phyloP scores from a whole-genome alignment of 257 asterid genomes.

The Nyctanthes arbortristis region DNA sequence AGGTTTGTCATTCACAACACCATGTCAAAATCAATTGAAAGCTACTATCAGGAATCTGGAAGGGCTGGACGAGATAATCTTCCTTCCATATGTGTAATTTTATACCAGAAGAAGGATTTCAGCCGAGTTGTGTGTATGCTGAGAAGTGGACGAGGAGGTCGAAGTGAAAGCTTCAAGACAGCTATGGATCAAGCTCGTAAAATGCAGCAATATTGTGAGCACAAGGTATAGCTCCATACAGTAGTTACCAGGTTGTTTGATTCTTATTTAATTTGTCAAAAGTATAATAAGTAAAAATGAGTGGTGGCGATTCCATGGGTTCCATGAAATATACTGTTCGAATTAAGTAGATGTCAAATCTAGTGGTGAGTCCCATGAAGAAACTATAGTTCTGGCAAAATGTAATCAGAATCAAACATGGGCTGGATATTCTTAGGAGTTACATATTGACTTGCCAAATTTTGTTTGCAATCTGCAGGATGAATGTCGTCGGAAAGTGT shows the following conservation, averaged over 20 bases:
- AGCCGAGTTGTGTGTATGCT: slow-evolving; percentile 94
- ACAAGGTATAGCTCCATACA: slow-evolving; percentile 49
- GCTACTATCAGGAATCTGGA: slow-evolving; percentile 99
- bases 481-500: slow-evolving; percentile 77
- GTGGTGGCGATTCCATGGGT: no score
- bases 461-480: slow-evolving; percentile 45
- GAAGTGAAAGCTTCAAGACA: slow-evolving; percentile 65
- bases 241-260: no score
- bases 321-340: no score
- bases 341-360: no score
- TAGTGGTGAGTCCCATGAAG: no score
- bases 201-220: slow-evolving; percentile 91
- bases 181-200: slow-evolving; percentile 93
- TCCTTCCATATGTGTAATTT: slow-evolving; percentile 66
- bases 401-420: no score
- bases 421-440: background rate
- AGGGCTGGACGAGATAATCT: slow-evolving; percentile 90
- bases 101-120: slow-evolving; percentile 94
- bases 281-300: no score
- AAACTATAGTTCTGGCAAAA: no score
- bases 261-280: no score
- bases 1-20: slow-evolving; percentile 93
- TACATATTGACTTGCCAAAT: background rate
- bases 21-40: slow-evolving; percentile 92
- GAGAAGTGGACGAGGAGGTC: slow-evolving; percentile 70